A percentile compares a stretch with the other conserved stretches of the same genome.
Conservation (phyloP, 202 grass and related monocot species). For the Cymbopogon flexuosus region DNA sequence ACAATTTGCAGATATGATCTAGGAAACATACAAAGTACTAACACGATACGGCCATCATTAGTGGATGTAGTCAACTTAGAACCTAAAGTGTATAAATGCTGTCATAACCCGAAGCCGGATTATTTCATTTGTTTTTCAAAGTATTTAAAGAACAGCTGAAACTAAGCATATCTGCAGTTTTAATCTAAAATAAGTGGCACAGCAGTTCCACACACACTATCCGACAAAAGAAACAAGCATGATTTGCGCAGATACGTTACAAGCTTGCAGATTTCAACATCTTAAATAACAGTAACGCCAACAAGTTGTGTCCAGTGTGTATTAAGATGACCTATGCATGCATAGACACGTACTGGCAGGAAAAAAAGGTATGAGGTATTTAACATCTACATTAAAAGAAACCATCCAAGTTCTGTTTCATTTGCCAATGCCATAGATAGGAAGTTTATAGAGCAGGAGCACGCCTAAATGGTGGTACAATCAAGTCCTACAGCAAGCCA, state of each 20-base stretch:
- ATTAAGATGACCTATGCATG: neutral
- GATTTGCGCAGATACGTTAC: neutral
- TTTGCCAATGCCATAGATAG: neutral
- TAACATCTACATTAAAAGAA: neutral
- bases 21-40: neutral
- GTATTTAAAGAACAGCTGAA: neutral
- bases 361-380: neutral
- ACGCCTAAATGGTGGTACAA: neutral
- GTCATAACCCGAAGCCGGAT: neutral
- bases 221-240: neutral
- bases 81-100: neutral
- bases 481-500: neutral
- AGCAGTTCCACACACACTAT: neutral
- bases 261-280: neutral
- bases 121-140: neutral
- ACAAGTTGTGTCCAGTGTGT: neutral
- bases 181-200: neutral
- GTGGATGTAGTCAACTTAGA: neutral
- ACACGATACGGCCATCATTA: neutral
- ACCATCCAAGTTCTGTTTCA: neutral
- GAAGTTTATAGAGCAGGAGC: neutral
- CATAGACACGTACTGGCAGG: neutral
- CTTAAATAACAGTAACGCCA: neutral
- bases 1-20: neutral
- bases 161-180: conserved; percentile 7